Base-by-base conservation (phyloP, 164 flowering plant species). In the Nelumbo lutea region DNA sequence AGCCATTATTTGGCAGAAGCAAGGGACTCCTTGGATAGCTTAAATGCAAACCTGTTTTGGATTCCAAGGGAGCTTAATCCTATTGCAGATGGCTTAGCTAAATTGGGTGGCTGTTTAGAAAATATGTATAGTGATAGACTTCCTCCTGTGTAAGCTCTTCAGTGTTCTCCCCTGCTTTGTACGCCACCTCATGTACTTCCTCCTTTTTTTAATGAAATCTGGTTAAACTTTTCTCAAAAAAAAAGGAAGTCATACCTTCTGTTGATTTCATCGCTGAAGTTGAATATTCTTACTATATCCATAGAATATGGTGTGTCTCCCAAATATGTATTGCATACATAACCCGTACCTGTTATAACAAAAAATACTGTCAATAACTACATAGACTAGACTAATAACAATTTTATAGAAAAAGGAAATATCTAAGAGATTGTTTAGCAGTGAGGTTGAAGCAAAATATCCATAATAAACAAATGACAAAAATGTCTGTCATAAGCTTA, bases 251-350 rank as follows among this genome's bases (percentile, higher is more conserved):
- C 56, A 50, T 75, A 94, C 98, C 98, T 86, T 80, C 82, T 81
- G 77, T 88, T 84, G 65, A 83, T 87, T 70, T 84, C 87, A 68
- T 78, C 62, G 67, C 72, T 80, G 72, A 91, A 87, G 75, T 91
- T 91, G 83, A 91, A 91, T 55, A 89, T 89, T 76, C 89, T 77
- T 48, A 84, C 88, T 59, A 91, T 87, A 59, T 87, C 97, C 84
- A 89, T 81, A 10, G 91, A 71, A 73, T 80, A 75, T n/a, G 88
- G 95, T 39, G 70, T 71, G 48, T 4, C 70, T 46, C 96, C 93
- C 66, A 79, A 70, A 74, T 82, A 86, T n/a, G 89, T 70, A 73
- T 78, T 88, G 80, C 95, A 89, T 6, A 87, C 79, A 67, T 72
- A 74, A 69, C 93, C 96, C 4, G 82, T 67, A 76, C 96, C 97